Evolutionary conservation across 106 monocot species (phyloP).

Genomic region (Apostasia ramifera): DNA sequence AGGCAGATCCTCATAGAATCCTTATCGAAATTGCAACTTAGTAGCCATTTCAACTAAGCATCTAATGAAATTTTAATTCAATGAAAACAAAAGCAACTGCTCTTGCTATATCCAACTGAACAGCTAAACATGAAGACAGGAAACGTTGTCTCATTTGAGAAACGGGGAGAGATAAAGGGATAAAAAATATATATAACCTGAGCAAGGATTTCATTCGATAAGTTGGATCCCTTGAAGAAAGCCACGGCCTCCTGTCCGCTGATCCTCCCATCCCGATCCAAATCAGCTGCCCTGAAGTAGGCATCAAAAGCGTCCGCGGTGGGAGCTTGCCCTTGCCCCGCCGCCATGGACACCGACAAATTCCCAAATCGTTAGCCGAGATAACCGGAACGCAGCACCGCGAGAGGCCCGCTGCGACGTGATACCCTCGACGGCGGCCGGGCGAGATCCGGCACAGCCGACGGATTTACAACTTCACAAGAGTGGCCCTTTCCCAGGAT

Average conservation of each 20-base stretch:
- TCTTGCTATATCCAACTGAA: too few relatives aligned
- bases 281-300: constrained; percentile 83
- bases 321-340: constrained; percentile 13
- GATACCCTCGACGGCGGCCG: too few relatives aligned
- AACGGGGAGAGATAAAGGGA: background rate
- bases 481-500: too few relatives aligned
- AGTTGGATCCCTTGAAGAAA: constrained; percentile 86
- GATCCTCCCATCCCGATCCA: constrained; percentile 87
- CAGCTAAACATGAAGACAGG: background rate
- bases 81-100: background rate
- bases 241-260: constrained; percentile 82
- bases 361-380: background rate
- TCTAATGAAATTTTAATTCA: too few relatives aligned
- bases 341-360: constrained; percentile 13
- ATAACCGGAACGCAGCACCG: background rate
- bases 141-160: background rate
- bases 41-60: too few relatives aligned
- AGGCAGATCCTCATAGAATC: background rate
- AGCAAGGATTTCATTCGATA: constrained; percentile 75
- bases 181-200: constrained; percentile 30
- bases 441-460: too few relatives aligned
- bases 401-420: too few relatives aligned
- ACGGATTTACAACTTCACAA: too few relatives aligned
- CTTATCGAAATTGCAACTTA: too few relatives aligned
- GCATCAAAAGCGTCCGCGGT: constrained; percentile 66